Evolutionary conservation across 371 early-diverging fungal species (phyloP), one percentile per base, ranked within the genome.

Genomic region (Actinomortierella ambigua): DNA sequence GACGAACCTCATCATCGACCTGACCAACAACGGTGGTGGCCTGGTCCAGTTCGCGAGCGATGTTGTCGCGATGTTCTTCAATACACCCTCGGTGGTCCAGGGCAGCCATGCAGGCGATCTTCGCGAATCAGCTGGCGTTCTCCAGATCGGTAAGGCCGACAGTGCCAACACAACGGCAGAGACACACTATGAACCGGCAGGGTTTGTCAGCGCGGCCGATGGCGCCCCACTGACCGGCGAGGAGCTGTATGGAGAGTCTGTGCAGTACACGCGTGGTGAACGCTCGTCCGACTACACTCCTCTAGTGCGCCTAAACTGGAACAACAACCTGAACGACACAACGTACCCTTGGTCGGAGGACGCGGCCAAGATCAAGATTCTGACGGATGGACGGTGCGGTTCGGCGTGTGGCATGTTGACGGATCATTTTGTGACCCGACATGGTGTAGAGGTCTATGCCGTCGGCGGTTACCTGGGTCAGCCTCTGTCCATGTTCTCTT

Each of bases 381-480:
- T 34, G 34, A 34, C 34, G 11, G 34, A 34, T 11, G 34, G 34
- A 4, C 4, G 11, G 11, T 34, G 34, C 11, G 75, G 68, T 23
- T 73, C 75, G 22, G 75, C 75, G n/a, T 73, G 75, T 55, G 63
- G 67, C 51, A 53, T 53, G 53, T 34, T 20, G 22, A 39, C 53
- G n/a, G 39, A 28, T 13, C 53, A 23, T n/a, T 53, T 53, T 29
- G 39, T 53, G 42, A 56, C 63, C 28, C 44, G 27, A 8, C 67
- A 73, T 58, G 63, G 63, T 43, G 68, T 73, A 55, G 59, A 57
- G 54, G 67, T 68, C 14, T 73, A 73, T 39, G 67, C 68, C 3
- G 52, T 67, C 22, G 75, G 75, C 1, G 75, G 75, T 27, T 53
- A 67, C 27, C 15, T 47, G 22, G 63, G 67, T n/a, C 51, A 28